Evolutionary conservation across 106 monocot species (phyloP).

Genomic region (Triglochin maritima): DNA sequence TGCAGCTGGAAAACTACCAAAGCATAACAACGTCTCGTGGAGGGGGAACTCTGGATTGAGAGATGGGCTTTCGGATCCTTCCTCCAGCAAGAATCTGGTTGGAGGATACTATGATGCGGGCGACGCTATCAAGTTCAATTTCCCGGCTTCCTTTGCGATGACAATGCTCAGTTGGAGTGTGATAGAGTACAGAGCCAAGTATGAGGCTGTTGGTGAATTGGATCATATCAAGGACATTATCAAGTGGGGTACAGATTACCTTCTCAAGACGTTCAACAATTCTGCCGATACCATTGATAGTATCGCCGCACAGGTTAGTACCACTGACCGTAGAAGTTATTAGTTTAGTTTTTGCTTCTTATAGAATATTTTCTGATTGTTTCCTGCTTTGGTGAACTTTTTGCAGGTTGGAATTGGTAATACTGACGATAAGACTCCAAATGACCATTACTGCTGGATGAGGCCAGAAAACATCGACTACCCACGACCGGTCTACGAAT

Average conservation of each 20-base stretch:
- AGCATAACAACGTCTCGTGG: slow-evolving; percentile 81
- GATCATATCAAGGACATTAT: slow-evolving; percentile 61
- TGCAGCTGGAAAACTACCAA: slow-evolving; percentile 58
- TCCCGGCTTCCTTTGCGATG: slow-evolving; percentile 69
- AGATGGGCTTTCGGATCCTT: slow-evolving; percentile 53
- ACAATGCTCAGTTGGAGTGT: slow-evolving; percentile 92
- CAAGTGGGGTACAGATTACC: slow-evolving; percentile 79
- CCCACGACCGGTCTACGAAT: slow-evolving; percentile 59
- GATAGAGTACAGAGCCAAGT: slow-evolving; percentile 84
- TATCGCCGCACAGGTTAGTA: slow-evolving; percentile 50
- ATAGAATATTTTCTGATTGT: background rate
- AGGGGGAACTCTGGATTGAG: slow-evolving; percentile 86
- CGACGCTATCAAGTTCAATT: slow-evolving; percentile 87
- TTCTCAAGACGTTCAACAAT: slow-evolving; percentile 79
- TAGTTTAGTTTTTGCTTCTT: background rate
- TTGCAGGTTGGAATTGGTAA: slow-evolving; percentile 54
- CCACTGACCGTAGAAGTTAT: background rate
- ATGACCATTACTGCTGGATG: slow-evolving; percentile 93
- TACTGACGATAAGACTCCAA: slow-evolving; percentile 34
- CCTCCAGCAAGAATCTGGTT: slow-evolving; percentile 40
- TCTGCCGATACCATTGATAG: slow-evolving; percentile 65
- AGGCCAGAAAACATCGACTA: slow-evolving; percentile 78
- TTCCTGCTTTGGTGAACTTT: background rate
- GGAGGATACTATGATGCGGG: slow-evolving; percentile 85
- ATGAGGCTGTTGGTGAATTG: slow-evolving; percentile 64